phyloP scores from a whole-genome alignment of 2,329 filamentous ascomycete species.

The Chaetomium strumarium region DNA sequence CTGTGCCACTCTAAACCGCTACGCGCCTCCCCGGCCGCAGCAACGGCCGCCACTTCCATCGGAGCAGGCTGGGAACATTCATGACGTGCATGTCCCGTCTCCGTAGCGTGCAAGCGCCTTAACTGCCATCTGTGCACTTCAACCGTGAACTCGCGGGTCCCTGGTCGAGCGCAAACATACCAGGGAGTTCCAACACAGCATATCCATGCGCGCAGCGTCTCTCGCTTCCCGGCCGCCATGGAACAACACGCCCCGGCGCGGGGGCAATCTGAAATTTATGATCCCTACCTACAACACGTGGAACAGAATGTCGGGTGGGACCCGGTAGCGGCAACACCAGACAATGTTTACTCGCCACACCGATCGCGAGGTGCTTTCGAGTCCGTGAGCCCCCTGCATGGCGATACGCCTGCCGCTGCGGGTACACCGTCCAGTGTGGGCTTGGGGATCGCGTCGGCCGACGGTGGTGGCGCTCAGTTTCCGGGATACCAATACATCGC shows the following conservation, averaged over 20 bases:
- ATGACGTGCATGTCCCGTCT: constrained; percentile 1
- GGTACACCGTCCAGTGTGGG: constrained; percentile 5
- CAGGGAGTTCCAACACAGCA: neutral
- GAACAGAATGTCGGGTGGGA: neutral
- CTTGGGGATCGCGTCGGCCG: constrained; percentile 6
- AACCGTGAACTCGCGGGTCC: neutral
- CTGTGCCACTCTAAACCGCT: neutral
- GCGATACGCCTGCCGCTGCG: neutral
- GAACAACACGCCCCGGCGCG: neutral
- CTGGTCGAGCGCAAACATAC: neutral
- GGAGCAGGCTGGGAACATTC: neutral
- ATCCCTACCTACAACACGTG: neutral
- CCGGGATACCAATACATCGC: neutral
- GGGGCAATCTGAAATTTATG: neutral
- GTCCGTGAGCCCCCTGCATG: neutral
- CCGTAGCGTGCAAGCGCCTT: neutral
- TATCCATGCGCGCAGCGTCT: neutral
- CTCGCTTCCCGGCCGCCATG: constrained; percentile 1
- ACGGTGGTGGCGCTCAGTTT: neutral
- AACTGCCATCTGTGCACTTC: neutral
- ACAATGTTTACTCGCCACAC: neutral
- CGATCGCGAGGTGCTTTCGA: constrained; percentile 1
- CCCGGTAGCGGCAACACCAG: constrained; percentile 10
- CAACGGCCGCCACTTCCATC: neutral
- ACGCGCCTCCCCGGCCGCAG: neutral